Base-by-base conservation (phyloP, 2,329 filamentous ascomycete genomes). In the Seiridium unicorne region DNA sequence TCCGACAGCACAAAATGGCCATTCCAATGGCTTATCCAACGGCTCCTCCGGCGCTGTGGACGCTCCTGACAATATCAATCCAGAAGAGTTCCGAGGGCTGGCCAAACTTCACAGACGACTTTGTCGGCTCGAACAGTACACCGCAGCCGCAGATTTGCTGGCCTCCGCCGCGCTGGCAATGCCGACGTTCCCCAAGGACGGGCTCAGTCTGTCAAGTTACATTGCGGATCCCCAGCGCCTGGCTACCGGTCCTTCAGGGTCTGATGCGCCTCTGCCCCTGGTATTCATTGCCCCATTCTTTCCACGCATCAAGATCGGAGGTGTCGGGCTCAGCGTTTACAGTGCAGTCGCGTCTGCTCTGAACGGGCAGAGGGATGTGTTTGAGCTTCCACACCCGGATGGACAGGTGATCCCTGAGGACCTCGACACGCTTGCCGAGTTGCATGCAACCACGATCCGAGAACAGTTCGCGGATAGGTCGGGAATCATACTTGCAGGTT, bases 91-190 rank as follows among this genome's bases (percentile, higher is more conserved):
- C n/a, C 53, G 53, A 44, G 53, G 53, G 18, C 40, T 55, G 8
- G 13, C 53, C 42, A 57, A n/a, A 36, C 34, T 57, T 32, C 55
- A 57, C 55, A 48, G 55, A 44, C 55, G 55, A 9, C 55, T 57
- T 9, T 57, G 44, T 13, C 18, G 18, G 18, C 46, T 57, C 44
- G 55, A 57, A 49, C 42, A 57, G 44, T 57, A 57, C 34, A 57
- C 55, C 7, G 55, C 55, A n/a, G 55, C 55, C 7, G 55, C 55
- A 49, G 55, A 57, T 35, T 36, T 57, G 13, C 44, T 57, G 35
- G 55, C 55, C 44, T 57, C 55, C 13, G 55, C 55, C 55, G 55
- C 55, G 6, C 34, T 57, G 18, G 55, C 55, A 40, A 49, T 57
- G 55, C 55, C 55, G 10, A 57, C 55, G 3, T 57, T 57, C 13